phyloP scores from a whole-genome alignment of 495 filamentous ascomycete genomes.

The Aeminium ludgeri region DNA sequence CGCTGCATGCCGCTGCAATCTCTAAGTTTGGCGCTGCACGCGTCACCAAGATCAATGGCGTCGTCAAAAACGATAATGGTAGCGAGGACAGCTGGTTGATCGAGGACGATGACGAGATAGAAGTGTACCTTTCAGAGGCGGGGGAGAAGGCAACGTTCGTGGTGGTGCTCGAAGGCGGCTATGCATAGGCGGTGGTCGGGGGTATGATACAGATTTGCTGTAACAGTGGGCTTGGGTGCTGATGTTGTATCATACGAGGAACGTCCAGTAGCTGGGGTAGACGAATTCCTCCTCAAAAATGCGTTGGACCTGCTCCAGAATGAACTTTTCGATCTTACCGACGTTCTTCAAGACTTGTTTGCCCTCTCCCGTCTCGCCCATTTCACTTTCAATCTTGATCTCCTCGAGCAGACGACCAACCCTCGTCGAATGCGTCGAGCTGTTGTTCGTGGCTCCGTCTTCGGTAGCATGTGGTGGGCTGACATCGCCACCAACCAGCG shows the following conservation, averaged over 20 bases:
- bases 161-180: slow-evolving; percentile 25
- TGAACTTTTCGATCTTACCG: slow-evolving; percentile 93
- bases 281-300: slow-evolving; percentile 99
- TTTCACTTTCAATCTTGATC: slow-evolving; percentile 92
- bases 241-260: slow-evolving; percentile 77
- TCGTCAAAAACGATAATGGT: slow-evolving; percentile 42
- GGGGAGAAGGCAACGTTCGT: slow-evolving; percentile 47
- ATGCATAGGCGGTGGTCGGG: too few relatives aligned
- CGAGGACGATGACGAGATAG: slow-evolving; percentile 52
- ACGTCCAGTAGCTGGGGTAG: slow-evolving; percentile 96
- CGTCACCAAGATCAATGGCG: slow-evolving; percentile 45
- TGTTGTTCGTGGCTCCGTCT: slow-evolving; percentile 1
- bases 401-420: slow-evolving; percentile 69
- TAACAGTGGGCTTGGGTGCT: too few relatives aligned
- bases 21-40: slow-evolving; percentile 37
- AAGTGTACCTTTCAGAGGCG: slow-evolving; percentile 48
- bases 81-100: slow-evolving; percentile 41
- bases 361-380: slow-evolving; percentile 73
- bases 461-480: not conserved
- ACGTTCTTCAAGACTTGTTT: slow-evolving; percentile 96
- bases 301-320: slow-evolving; percentile 84
- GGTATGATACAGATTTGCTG: too few relatives aligned
- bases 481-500: slow-evolving; percentile 23
- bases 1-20: slow-evolving; percentile 35
- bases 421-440: slow-evolving; percentile 6